Conservation (phyloP, 2,329 filamentous ascomycete species). For the Drechslerella dactyloides region DNA sequence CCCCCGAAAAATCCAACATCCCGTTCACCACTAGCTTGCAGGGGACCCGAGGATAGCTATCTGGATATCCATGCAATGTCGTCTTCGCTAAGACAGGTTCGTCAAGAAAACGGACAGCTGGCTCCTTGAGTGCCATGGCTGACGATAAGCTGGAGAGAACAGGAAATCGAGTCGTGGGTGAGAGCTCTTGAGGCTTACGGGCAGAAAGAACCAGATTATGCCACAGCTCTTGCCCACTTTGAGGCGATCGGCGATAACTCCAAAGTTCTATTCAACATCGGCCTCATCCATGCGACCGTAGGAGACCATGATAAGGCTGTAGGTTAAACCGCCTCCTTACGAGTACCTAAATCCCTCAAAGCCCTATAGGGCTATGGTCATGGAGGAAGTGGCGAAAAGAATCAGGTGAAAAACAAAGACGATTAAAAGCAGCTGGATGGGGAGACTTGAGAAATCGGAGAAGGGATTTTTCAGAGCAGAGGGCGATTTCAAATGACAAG, state of each 20-base stretch:
- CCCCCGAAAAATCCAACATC: background rate
- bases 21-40: background rate
- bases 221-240: conserved; percentile 82
- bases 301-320: conserved; percentile 96
- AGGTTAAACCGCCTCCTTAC: conserved; percentile 59
- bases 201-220: conserved; percentile 97
- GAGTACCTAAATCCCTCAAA: background rate
- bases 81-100: conserved; percentile 70
- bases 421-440: background rate
- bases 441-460: too few relatives aligned
- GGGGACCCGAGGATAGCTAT: too few relatives aligned
- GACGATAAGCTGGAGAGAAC: conserved; percentile 9
- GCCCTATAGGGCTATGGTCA: conserved; percentile 13
- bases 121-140: background rate
- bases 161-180: conserved; percentile 99
- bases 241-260: conserved; percentile 90
- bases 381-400: too few relatives aligned
- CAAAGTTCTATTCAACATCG: conserved; percentile 98
- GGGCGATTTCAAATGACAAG: too few relatives aligned
- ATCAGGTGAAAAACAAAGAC: background rate
- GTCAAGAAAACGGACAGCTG: conserved; percentile 46
- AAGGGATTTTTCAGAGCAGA: too few relatives aligned
- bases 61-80: background rate
- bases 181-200: conserved; percentile 89
- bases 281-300: conserved; percentile 94